phyloP scores from a whole-genome alignment of 2,329 filamentous ascomycete species.

The Didymella pomorum region DNA sequence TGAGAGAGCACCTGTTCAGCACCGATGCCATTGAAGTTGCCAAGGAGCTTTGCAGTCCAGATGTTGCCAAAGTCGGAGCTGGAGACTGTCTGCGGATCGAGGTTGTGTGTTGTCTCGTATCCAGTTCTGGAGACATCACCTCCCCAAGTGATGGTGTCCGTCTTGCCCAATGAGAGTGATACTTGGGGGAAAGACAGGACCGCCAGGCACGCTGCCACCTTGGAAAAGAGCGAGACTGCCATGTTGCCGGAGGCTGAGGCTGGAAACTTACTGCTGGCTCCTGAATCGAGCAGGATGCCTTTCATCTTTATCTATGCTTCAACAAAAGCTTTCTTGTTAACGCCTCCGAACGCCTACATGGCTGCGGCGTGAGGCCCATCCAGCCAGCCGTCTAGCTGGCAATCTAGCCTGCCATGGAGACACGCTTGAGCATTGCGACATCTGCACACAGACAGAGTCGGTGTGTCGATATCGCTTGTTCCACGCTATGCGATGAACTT shows the following conservation, averaged over 20 bases:
- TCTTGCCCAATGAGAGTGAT: slow-evolving; percentile 36
- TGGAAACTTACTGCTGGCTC: not conserved
- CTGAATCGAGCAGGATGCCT: not conserved
- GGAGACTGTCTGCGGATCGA: slow-evolving; percentile 66
- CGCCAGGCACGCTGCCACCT: slow-evolving; percentile 9
- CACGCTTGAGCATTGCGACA: not conserved
- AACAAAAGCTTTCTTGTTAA: not conserved
- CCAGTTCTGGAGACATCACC: slow-evolving; percentile 64
- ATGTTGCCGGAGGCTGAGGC: slow-evolving; percentile 1
- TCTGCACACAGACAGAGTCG: not conserved
- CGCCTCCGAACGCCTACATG: not conserved
- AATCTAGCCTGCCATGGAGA: slow-evolving; percentile 3
- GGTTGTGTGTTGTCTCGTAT: slow-evolving; percentile 68
- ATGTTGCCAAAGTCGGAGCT: slow-evolving; percentile 64
- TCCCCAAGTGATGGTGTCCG: slow-evolving; percentile 68
- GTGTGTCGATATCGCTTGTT: not conserved
- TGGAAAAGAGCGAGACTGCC: slow-evolving; percentile 7
- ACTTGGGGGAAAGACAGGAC: slow-evolving; percentile 6
- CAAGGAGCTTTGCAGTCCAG: slow-evolving; percentile 62
- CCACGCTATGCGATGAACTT: not conserved
- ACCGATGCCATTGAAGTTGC: slow-evolving; percentile 58
- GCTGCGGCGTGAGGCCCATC: not conserved
- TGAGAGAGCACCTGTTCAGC: slow-evolving; percentile 63
- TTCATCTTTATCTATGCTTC: slow-evolving; percentile 7
- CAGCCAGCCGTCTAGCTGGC: not conserved